These are phyloP conservation scores for Mycena polygramma DNA, from an alignment of 768 basidiomycete species.

Conservation along the genomic window DNA sequence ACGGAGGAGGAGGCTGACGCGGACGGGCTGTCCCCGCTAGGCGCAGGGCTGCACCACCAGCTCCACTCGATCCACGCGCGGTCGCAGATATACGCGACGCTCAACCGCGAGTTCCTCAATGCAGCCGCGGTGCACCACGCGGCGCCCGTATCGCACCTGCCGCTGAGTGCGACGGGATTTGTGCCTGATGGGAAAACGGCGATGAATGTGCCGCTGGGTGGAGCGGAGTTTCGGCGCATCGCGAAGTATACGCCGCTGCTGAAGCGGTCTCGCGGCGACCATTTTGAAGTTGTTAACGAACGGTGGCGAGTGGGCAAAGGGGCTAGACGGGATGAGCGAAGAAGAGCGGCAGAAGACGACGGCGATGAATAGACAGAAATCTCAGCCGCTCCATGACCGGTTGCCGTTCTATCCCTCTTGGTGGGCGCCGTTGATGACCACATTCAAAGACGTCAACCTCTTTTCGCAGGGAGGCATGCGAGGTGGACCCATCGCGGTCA, in stretches of 20 bases:
- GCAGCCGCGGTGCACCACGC: slow-evolving; percentile 67
- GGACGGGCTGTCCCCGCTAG: slow-evolving; percentile 34
- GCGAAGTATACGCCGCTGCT: slow-evolving; percentile 78
- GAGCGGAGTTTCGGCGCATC: slow-evolving; percentile 72
- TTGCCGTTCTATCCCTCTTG: too few species aligned
- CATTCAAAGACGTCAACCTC: too few species aligned
- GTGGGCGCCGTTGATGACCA: too few species aligned
- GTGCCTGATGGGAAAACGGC: slow-evolving; percentile 40
- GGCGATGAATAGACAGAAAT: slow-evolving; percentile 13
- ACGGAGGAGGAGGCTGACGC: slow-evolving; percentile 51
- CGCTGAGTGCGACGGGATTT: slow-evolving; percentile 42
- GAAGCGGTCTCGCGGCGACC: slow-evolving; percentile 74
- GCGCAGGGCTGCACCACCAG: slow-evolving; percentile 59
- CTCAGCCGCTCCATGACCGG: too few species aligned
- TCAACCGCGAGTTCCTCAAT: slow-evolving; percentile 75
- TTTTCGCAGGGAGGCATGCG: too few species aligned
- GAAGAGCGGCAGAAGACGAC: slow-evolving; percentile 17
- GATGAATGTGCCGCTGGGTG: slow-evolving; percentile 76
- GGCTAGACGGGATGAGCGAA: slow-evolving; percentile 38
- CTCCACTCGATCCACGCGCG: slow-evolving; percentile 65
- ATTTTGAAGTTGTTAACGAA: slow-evolving; percentile 80
- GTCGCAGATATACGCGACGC: slow-evolving; percentile 70
- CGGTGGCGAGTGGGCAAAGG: slow-evolving; percentile 83
- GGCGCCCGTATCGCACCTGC: slow-evolving; percentile 54
- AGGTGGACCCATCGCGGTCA: too few species aligned